These are phyloP conservation scores for Lecanicillium sp. DNA, from an alignment of 2,329 filamentous ascomycete species.

Conservation along the genomic window DNA sequence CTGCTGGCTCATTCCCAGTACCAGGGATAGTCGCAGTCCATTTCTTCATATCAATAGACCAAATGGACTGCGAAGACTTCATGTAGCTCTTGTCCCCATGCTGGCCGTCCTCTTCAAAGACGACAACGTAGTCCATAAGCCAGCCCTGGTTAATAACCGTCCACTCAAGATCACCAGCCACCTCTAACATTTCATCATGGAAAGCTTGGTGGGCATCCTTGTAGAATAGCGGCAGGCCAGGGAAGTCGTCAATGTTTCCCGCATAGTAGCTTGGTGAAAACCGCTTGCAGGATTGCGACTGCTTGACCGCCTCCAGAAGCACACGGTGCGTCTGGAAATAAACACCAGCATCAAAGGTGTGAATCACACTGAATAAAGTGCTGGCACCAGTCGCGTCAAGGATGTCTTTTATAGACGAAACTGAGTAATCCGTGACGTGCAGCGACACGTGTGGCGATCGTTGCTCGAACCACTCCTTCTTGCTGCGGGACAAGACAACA, in stretches of 20 bases:
- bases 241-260: conserved; percentile 3
- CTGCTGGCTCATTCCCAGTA: too few relatives aligned
- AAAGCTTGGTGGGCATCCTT: conserved; percentile 1
- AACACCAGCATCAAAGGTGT: too few relatives aligned
- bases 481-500: too few relatives aligned
- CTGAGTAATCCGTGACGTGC: too few relatives aligned
- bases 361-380: too few relatives aligned
- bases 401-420: too few relatives aligned
- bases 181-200: neutral
- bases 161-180: neutral
- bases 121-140: conserved; percentile 4
- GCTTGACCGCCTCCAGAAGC: conserved; percentile 2
- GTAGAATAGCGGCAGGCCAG: conserved; percentile 2
- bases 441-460: too few relatives aligned
- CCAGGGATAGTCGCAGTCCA: neutral
- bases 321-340: neutral
- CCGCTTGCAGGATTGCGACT: conserved; percentile 2
- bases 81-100: neutral
- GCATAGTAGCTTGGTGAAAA: conserved; percentile 4
- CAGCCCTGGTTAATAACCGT: neutral
- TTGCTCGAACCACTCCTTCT: too few relatives aligned
- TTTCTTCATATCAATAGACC: neutral
- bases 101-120: neutral
- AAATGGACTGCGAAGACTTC: neutral
- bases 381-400: too few relatives aligned